Conservation (phyloP, 164 flowering plant genomes). For the Amborella trichopoda region DNA sequence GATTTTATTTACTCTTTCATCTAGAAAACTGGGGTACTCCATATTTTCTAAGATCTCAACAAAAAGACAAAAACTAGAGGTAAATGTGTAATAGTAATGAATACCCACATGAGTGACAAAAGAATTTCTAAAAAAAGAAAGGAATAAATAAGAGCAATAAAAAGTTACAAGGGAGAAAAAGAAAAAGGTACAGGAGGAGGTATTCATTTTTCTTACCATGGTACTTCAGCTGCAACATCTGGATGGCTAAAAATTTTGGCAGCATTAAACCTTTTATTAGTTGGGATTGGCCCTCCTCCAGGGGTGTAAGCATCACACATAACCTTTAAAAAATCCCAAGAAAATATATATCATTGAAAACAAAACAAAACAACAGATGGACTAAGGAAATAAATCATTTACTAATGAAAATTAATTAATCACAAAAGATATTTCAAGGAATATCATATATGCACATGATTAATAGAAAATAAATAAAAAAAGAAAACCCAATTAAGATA, state of each 20-base stretch:
- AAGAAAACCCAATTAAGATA: too few relatives aligned
- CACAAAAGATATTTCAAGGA: neutral
- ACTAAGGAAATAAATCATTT: neutral
- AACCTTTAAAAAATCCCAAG: too few relatives aligned
- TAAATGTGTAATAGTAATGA: too few relatives aligned
- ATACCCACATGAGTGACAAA: too few relatives aligned
- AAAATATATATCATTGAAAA: too few relatives aligned
- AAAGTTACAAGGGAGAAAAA: neutral
- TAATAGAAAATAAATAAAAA: neutral
- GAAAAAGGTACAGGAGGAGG: too few relatives aligned
- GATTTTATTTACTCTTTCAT: too few relatives aligned
- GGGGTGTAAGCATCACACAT: constrained; percentile 50
- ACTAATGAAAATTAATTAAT: neutral
- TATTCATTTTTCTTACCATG: constrained; percentile 36
- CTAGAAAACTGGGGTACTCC: too few relatives aligned
- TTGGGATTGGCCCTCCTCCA: constrained; percentile 33
- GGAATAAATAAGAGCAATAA: neutral
- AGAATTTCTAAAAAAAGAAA: neutral
- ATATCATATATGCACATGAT: too few relatives aligned
- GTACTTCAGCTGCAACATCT: constrained; percentile 37
- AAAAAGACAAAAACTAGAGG: too few relatives aligned
- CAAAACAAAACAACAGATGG: neutral
- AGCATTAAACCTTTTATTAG: constrained; percentile 40
- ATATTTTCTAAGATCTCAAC: too few relatives aligned
- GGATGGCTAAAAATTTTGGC: constrained; percentile 40